Evolutionary conservation across 345 rosid species (phyloP).

Genomic region (Salix exigua): DNA sequence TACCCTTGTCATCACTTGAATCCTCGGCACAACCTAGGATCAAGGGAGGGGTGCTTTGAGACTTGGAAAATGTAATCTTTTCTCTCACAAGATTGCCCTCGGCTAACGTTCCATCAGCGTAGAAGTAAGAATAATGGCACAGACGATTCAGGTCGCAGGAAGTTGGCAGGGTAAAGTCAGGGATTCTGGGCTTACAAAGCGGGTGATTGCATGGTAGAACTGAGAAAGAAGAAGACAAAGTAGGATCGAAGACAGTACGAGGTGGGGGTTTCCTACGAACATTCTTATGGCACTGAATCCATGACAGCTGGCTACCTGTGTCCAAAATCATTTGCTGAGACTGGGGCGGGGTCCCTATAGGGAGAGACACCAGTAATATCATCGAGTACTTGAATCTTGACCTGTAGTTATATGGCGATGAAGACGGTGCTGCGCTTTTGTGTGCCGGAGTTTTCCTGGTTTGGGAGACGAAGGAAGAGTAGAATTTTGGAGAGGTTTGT

Average conservation of each 20-base stretch:
- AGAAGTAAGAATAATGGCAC: slow-evolving; percentile 91
- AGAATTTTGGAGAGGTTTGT: slow-evolving; percentile 7
- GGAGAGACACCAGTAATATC: slow-evolving; percentile 64
- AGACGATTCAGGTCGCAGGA: slow-evolving; percentile 71
- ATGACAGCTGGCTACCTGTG: slow-evolving; percentile 86
- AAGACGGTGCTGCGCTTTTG: background rate
- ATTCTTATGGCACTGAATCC: slow-evolving; percentile 68
- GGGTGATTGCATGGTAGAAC: slow-evolving; percentile 74
- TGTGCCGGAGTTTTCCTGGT: slow-evolving; percentile 14
- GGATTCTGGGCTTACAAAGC: slow-evolving; percentile 67
- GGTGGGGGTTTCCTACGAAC: slow-evolving; percentile 32
- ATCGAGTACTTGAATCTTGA: slow-evolving; percentile 65
- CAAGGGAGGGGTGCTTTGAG: slow-evolving; percentile 68
- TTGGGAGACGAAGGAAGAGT: slow-evolving; percentile 18
- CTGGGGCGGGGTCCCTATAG: slow-evolving; percentile 88
- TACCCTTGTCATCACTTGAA: slow-evolving; percentile 61
- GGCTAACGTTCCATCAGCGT: slow-evolving; percentile 87
- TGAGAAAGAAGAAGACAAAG: slow-evolving; percentile 80
- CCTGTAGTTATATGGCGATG: slow-evolving; percentile 29
- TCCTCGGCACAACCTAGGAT: slow-evolving; percentile 70
- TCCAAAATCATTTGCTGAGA: slow-evolving; percentile 75
- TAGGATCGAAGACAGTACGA: slow-evolving; percentile 62
- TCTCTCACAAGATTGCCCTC: slow-evolving; percentile 88
- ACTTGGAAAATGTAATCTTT: slow-evolving; percentile 46
- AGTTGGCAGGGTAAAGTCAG: slow-evolving; percentile 83